Percentiles rank a stretch among this genome's conserved stretches.
phyloP scores from a whole-genome alignment of 2,329 filamentous ascomycete genomes.

The Rhinocladiella similis region DNA sequence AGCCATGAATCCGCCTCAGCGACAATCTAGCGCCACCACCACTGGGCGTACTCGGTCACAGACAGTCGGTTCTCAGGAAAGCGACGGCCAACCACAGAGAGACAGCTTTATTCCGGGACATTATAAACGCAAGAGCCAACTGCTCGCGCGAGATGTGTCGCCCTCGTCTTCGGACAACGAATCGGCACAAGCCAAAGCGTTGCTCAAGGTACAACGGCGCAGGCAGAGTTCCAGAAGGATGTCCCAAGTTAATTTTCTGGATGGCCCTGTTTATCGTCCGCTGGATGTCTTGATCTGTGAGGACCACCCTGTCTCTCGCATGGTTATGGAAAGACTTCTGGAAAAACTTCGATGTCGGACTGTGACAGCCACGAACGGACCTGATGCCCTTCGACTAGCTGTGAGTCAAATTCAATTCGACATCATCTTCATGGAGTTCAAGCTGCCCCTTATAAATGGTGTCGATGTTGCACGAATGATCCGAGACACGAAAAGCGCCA shows the following conservation, averaged over 20 bases:
- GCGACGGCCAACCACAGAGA: slow-evolving; percentile 71
- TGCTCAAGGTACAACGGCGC: slow-evolving; percentile 87
- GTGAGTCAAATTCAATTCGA: slow-evolving; percentile 98
- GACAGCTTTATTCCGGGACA: slow-evolving; percentile 65
- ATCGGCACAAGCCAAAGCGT: slow-evolving; percentile 83
- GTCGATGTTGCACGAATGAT: slow-evolving; percentile 97
- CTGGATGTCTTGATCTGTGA: slow-evolving; percentile 95
- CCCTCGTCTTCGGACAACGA: slow-evolving; percentile 98
- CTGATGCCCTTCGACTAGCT: slow-evolving; percentile 88
- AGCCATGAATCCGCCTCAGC: slow-evolving; percentile 55
- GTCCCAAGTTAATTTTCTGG: slow-evolving; percentile 84
- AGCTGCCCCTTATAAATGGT: slow-evolving; percentile 90
- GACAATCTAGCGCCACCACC: slow-evolving; percentile 63
- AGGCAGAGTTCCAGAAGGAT: slow-evolving; percentile 94
- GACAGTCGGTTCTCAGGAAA: slow-evolving; percentile 92
- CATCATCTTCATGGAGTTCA: slow-evolving; percentile 97
- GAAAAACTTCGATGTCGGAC: slow-evolving; percentile 95
- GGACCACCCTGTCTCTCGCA: slow-evolving; percentile 91
- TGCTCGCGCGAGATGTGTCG: slow-evolving; percentile 78
- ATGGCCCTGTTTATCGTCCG: slow-evolving; percentile 83
- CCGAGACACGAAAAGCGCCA: slow-evolving; percentile 91
- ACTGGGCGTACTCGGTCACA: slow-evolving; percentile 77
- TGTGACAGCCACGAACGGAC: slow-evolving; percentile 84
- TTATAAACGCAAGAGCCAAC: slow-evolving; percentile 87
- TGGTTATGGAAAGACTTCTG: slow-evolving; percentile 98